Conservation (phyloP, 495 filamentous ascomycete species). For the Physcia stellaris region DNA sequence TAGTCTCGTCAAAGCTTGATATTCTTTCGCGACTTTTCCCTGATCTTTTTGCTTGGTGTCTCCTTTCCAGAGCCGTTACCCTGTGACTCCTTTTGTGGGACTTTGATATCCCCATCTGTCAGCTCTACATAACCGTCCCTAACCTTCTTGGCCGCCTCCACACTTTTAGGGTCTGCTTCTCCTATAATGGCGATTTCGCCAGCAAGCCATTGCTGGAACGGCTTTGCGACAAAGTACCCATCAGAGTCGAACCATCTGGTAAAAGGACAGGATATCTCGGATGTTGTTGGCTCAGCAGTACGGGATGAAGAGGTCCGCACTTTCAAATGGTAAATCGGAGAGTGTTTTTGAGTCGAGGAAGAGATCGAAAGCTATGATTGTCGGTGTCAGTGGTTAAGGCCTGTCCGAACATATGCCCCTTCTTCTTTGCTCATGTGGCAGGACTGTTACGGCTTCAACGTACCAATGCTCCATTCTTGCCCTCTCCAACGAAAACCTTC, state of each 20-base stretch:
- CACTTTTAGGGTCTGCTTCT: conserved; percentile 48
- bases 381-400: conserved; percentile 2
- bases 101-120: too few species aligned
- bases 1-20: too few species aligned
- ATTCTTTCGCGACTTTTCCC: too few species aligned
- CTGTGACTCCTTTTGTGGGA: too few species aligned
- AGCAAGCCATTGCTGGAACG: conserved; percentile 73
- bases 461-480: conserved; percentile 41
- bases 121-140: too few species aligned
- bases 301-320: conserved; percentile 39
- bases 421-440: neutral
- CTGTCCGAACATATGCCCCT: too few species aligned
- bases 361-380: conserved; percentile 45
- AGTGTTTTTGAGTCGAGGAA: conserved; percentile 59
- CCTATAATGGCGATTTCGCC: conserved; percentile 53
- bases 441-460: conserved; percentile 6
- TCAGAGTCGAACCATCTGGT: conserved; percentile 75
- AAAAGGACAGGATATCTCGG: conserved; percentile 54
- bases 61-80: too few species aligned
- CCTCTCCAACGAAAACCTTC: conserved; percentile 59
- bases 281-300: conserved; percentile 29
- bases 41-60: too few species aligned
- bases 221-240: conserved; percentile 68
- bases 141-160: conserved; percentile 3
- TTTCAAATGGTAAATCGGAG: conserved; percentile 62